phyloP scores from a whole-genome alignment of 495 filamentous ascomycete species.

The Tuber magnatum region DNA sequence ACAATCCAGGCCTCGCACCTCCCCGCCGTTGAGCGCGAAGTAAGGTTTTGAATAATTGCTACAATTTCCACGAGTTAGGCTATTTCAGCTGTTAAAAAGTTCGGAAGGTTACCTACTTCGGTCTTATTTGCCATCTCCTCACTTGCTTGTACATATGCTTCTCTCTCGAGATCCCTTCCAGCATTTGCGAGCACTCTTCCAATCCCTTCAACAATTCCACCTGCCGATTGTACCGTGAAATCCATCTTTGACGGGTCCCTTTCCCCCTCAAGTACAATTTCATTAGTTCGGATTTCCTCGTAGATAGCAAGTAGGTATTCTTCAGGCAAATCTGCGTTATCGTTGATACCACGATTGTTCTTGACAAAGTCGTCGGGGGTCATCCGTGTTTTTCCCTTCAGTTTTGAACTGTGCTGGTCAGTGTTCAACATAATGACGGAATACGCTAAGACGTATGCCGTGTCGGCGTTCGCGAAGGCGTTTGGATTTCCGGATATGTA shows the following conservation, averaged over 20 bases:
- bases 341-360: slow-evolving; percentile 98
- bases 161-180: slow-evolving; percentile 82
- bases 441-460: slow-evolving; percentile 90
- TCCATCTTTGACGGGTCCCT: slow-evolving; percentile 74
- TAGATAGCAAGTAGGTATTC: slow-evolving; percentile 87
- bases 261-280: slow-evolving; percentile 92
- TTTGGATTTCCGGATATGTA: slow-evolving; percentile 93
- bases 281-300: slow-evolving; percentile 81
- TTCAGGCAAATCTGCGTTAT: slow-evolving; percentile 84
- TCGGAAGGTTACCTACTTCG: slow-evolving; percentile 43
- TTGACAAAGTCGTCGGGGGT: slow-evolving; percentile 95
- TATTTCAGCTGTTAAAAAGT: not conserved
- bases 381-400: slow-evolving; percentile 71
- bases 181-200: slow-evolving; percentile 85
- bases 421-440: slow-evolving; percentile 97
- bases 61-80: slow-evolving; percentile 36
- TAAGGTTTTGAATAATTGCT: slow-evolving; percentile 82
- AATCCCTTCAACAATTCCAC: slow-evolving; percentile 72
- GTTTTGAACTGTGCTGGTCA: slow-evolving; percentile 82
- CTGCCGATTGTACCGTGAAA: slow-evolving; percentile 54
- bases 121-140: slow-evolving; percentile 88
- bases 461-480: slow-evolving; percentile 96
- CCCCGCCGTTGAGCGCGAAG: slow-evolving; percentile 77
- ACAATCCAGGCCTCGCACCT: slow-evolving; percentile 59
- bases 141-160: slow-evolving; percentile 87